phyloP scores from a whole-genome alignment of 768 basidiomycete genomes.

The Clitopilus passeckerianus region DNA sequence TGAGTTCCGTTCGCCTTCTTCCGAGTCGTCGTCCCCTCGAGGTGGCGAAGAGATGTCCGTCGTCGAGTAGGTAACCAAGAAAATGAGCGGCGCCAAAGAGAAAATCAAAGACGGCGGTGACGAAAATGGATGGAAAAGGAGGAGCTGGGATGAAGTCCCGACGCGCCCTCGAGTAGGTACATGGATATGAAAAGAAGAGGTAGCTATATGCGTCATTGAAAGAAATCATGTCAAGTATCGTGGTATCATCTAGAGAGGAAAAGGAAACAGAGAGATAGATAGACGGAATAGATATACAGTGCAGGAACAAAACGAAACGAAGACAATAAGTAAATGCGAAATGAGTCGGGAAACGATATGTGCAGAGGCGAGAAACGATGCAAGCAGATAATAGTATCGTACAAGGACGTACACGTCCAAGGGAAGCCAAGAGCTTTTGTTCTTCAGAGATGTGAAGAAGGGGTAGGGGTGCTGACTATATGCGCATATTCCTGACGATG shows the following conservation, averaged over 20 bases:
- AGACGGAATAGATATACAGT: neutral
- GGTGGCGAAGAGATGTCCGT: neutral
- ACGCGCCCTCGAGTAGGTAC: neutral
- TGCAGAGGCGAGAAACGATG: neutral
- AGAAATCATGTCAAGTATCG: neutral
- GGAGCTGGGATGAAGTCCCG: neutral
- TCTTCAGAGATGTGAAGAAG: neutral
- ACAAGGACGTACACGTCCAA: neutral
- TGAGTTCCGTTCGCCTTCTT: neutral
- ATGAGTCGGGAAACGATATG: conserved; percentile 1
- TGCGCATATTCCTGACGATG: neutral
- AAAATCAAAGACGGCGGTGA: conserved; percentile 1
- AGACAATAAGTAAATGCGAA: conserved; percentile 1
- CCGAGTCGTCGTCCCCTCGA: neutral
- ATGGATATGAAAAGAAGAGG: neutral
- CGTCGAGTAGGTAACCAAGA: neutral
- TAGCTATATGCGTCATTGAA: neutral
- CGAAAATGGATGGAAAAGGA: conserved; percentile 1
- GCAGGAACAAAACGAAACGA: neutral
- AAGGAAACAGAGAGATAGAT: neutral
- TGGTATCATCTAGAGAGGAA: conserved; percentile 1
- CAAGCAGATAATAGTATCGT: neutral
- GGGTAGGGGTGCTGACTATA: neutral
- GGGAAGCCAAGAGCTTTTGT: neutral
- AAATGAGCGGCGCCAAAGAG: neutral